Evolutionary conservation across 2,329 filamentous ascomycete genomes (phyloP).

Genomic region (Calonectria pauciramosa): DNA sequence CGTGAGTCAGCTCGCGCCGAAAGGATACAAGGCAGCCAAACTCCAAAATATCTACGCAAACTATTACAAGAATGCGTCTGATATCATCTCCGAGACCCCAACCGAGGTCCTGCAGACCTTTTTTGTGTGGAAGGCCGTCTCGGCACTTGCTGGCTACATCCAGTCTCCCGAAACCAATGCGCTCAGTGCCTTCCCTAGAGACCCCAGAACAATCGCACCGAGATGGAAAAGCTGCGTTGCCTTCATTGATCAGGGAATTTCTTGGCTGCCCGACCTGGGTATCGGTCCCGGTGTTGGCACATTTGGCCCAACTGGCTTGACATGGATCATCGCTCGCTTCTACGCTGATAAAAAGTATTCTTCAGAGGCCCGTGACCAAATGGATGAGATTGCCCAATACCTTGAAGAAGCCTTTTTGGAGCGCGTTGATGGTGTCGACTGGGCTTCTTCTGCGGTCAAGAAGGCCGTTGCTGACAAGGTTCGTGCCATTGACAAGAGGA

Average conservation of each 20-base stretch:
- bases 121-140: constrained; percentile 74
- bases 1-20: constrained; percentile 25
- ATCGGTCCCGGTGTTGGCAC: background rate
- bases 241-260: constrained; percentile 21
- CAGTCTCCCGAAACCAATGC: constrained; percentile 73
- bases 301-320: constrained; percentile 57
- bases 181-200: constrained; percentile 67
- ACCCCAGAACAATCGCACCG: constrained; percentile 7
- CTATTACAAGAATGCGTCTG: constrained; percentile 71
- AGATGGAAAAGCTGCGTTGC: constrained; percentile 24
- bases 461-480: constrained; percentile 74
- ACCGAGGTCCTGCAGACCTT: constrained; percentile 71
- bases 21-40: constrained; percentile 54
- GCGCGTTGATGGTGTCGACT: constrained; percentile 70
- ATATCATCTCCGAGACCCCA: constrained; percentile 66
- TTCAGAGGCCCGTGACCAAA: constrained; percentile 74
- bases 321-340: constrained; percentile 79
- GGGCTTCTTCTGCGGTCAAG: constrained; percentile 75
- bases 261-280: constrained; percentile 8
- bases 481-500: constrained; percentile 76
- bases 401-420: constrained; percentile 76
- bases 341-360: constrained; percentile 79
- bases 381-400: constrained; percentile 77
- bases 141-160: constrained; percentile 65
- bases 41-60: constrained; percentile 67